Conservation (phyloP, 2,329 filamentous ascomycete genomes). For the Rhytidhysteron rufulum region DNA sequence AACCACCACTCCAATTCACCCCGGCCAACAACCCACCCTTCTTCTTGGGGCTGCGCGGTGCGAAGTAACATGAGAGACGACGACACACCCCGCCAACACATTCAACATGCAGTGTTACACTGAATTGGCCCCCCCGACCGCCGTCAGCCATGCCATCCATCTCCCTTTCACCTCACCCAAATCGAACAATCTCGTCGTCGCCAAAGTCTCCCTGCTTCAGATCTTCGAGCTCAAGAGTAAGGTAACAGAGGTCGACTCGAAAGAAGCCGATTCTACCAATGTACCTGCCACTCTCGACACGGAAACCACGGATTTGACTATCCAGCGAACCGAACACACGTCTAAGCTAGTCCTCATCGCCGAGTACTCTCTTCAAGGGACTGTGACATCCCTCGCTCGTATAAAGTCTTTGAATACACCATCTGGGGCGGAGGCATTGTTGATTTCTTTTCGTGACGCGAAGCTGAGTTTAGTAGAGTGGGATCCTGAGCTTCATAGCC, state of each 20-base stretch:
- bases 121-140: slow-evolving; percentile 89
- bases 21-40: no score
- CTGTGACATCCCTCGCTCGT: slow-evolving; percentile 75
- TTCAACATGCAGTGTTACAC: slow-evolving; percentile 89
- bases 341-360: slow-evolving; percentile 80
- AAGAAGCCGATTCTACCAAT: slow-evolving; percentile 39
- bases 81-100: neutral
- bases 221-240: slow-evolving; percentile 74
- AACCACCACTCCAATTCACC: no score
- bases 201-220: slow-evolving; percentile 88
- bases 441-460: slow-evolving; percentile 83
- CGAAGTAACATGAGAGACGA: no score
- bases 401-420: slow-evolving; percentile 70
- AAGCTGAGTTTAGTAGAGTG: slow-evolving; percentile 92
- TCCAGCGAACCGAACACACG: slow-evolving; percentile 61
- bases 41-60: no score
- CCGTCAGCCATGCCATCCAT: slow-evolving; percentile 81
- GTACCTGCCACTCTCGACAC: slow-evolving; percentile 46
- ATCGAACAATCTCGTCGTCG: slow-evolving; percentile 81
- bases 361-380: slow-evolving; percentile 80
- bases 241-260: slow-evolving; percentile 53
- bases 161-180: slow-evolving; percentile 73
- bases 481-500: slow-evolving; percentile 74
- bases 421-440: slow-evolving; percentile 76
- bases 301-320: slow-evolving; percentile 38